A percentile compares a stretch with the other conserved stretches of the same genome.
Conservation (phyloP, 2,329 filamentous ascomycete species). For the Penicillium sp. region DNA sequence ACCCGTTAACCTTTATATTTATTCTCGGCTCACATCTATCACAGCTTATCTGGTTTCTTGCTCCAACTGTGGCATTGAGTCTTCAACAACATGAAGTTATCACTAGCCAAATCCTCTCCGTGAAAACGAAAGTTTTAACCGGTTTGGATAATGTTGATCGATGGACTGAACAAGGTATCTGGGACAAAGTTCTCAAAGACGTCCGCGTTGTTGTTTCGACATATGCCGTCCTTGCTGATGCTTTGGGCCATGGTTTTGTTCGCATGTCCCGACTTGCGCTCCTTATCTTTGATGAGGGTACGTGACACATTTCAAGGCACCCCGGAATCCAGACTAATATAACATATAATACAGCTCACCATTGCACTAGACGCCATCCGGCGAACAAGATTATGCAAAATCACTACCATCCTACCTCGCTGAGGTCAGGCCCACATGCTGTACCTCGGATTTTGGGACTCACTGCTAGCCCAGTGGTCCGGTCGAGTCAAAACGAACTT, state of each 20-base stretch:
- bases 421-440: slow-evolving; percentile 30
- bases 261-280: slow-evolving; percentile 63
- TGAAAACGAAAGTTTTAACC: slow-evolving; percentile 62
- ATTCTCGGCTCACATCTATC: neutral
- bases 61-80: slow-evolving; percentile 67
- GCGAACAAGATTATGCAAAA: slow-evolving; percentile 70
- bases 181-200: slow-evolving; percentile 65
- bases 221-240: slow-evolving; percentile 71
- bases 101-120: slow-evolving; percentile 56
- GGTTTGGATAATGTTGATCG: slow-evolving; percentile 69
- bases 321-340: neutral
- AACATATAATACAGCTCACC: slow-evolving; percentile 58
- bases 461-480: slow-evolving; percentile 75
- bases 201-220: slow-evolving; percentile 76
- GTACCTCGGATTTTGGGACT: slow-evolving; percentile 72
- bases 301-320: slow-evolving; percentile 9
- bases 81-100: slow-evolving; percentile 66
- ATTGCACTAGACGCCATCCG: slow-evolving; percentile 65
- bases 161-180: slow-evolving; percentile 67
- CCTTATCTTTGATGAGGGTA: slow-evolving; percentile 82
- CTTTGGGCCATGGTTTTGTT: slow-evolving; percentile 73
- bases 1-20: neutral
- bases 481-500: slow-evolving; percentile 56
- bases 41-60: slow-evolving; percentile 67
- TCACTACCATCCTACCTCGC: slow-evolving; percentile 60